Conservation (phyloP, 2,329 filamentous ascomycete species). For the Pezicula neosporulosa region DNA sequence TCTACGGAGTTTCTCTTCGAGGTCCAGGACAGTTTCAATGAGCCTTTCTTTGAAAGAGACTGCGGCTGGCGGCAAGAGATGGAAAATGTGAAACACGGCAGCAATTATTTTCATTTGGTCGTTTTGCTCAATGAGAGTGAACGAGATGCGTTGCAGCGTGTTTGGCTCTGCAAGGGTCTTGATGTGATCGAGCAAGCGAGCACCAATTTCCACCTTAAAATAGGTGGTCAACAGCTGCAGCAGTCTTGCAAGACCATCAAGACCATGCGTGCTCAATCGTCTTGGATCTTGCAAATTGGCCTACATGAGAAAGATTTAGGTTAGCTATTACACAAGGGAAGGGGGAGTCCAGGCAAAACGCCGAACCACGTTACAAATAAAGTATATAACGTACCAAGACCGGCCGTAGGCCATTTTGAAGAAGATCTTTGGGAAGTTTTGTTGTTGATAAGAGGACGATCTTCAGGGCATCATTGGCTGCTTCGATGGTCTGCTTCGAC, state of each 20-base stretch:
- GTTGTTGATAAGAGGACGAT: constrained; percentile 84
- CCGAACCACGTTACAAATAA: too few relatives aligned
- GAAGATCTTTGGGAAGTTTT: constrained; percentile 89
- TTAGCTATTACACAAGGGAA: too few relatives aligned
- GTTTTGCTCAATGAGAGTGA: constrained; percentile 91
- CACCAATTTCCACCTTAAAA: constrained; percentile 97
- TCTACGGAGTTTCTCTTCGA: constrained; percentile 80
- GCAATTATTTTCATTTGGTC: constrained; percentile 91
- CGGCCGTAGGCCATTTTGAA: constrained; percentile 89
- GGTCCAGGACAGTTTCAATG: constrained; percentile 82
- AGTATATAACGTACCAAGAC: constrained; percentile 52
- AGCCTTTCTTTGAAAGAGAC: constrained; percentile 88
- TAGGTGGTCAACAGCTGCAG: constrained; percentile 93
- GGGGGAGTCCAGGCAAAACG: too few relatives aligned
- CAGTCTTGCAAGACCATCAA: constrained; percentile 87
- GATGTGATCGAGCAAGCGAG: constrained; percentile 89
- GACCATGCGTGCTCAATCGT: constrained; percentile 79
- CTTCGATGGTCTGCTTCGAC: constrained; percentile 86
- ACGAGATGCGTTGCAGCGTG: constrained; percentile 84
- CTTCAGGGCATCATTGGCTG: constrained; percentile 86
- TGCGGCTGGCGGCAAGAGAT: constrained; percentile 86
- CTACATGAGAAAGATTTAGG: too few relatives aligned
- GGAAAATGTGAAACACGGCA: constrained; percentile 94
- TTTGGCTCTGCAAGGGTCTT: constrained; percentile 81
- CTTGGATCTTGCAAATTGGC: constrained; percentile 95